Conservation (phyloP, 345 rosid genomes). For the Abelmoschus esculentus region DNA sequence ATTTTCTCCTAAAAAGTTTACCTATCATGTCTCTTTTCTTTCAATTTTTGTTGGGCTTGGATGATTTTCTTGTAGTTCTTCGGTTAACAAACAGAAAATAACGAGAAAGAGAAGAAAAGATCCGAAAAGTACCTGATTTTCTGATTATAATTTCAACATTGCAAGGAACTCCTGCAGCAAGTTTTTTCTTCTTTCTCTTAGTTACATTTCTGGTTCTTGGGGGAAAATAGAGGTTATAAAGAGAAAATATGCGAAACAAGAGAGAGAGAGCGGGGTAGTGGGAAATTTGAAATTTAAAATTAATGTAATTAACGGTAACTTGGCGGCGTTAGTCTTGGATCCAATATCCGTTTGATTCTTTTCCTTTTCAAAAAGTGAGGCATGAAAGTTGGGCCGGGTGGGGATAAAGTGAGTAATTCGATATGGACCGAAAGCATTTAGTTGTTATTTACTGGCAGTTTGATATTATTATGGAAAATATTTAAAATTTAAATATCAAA, state of each 20-base stretch:
- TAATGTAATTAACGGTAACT: background rate
- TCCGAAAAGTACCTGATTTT: constrained; percentile 6
- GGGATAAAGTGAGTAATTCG: background rate
- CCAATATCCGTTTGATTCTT: background rate
- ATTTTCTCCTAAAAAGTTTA: background rate
- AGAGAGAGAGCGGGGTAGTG: background rate
- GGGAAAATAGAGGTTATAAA: background rate
- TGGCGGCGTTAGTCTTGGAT: background rate
- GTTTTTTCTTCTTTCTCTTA: background rate
- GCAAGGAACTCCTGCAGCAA: background rate
- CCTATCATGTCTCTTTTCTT: background rate
- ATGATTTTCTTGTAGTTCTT: background rate
- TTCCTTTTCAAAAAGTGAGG: too few species aligned
- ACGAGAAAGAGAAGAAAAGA: background rate
- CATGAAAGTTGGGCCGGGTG: background rate
- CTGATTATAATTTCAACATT: background rate
- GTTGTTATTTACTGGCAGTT: too few species aligned
- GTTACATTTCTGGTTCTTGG: background rate
- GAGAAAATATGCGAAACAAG: background rate
- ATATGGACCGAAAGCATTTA: background rate
- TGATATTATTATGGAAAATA: too few species aligned
- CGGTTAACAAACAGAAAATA: background rate
- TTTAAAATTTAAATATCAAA: too few species aligned
- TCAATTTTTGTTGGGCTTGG: background rate
- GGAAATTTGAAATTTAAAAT: background rate